Conservation (phyloP, 1,284 basidiomycete genomes). For the Chiua sp. region DNA sequence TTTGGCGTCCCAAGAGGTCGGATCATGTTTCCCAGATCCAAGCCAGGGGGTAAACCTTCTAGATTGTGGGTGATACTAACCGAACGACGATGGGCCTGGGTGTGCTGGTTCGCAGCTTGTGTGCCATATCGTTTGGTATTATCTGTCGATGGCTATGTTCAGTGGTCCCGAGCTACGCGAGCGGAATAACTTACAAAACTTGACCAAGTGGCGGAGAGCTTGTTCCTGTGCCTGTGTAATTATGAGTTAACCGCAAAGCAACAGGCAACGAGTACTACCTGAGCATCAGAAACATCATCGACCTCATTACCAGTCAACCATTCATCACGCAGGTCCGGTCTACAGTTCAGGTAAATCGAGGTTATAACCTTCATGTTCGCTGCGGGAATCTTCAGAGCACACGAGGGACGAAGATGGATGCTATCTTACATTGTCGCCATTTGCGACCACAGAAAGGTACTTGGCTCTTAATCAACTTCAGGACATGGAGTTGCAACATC, state of each 20-base stretch:
- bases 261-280: constrained; percentile 47
- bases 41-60: constrained; percentile 77
- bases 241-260: constrained; percentile 8
- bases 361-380: constrained; percentile 99
- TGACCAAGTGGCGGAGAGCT: constrained; percentile 92
- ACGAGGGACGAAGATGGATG: neutral
- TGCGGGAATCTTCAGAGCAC: constrained; percentile 41
- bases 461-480: constrained; percentile 99
- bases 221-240: constrained; percentile 86
- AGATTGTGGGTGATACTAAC: constrained; percentile 81
- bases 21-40: constrained; percentile 74
- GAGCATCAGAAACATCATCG: constrained; percentile 87
- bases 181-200: constrained; percentile 76
- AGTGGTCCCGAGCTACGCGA: neutral
- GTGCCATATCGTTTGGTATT: constrained; percentile 83
- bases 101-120: constrained; percentile 57
- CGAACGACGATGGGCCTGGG: constrained; percentile 69
- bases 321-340: constrained; percentile 96
- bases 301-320: constrained; percentile 96
- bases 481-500: constrained; percentile 93
- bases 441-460: constrained; percentile 98
- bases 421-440: constrained; percentile 89
- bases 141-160: constrained; percentile 48
- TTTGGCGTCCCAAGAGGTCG: constrained; percentile 80
- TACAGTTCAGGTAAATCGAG: constrained; percentile 96